Evolutionary conservation across 2,329 filamentous ascomycete genomes (phyloP).

Genomic region (Fusarium sp.): DNA sequence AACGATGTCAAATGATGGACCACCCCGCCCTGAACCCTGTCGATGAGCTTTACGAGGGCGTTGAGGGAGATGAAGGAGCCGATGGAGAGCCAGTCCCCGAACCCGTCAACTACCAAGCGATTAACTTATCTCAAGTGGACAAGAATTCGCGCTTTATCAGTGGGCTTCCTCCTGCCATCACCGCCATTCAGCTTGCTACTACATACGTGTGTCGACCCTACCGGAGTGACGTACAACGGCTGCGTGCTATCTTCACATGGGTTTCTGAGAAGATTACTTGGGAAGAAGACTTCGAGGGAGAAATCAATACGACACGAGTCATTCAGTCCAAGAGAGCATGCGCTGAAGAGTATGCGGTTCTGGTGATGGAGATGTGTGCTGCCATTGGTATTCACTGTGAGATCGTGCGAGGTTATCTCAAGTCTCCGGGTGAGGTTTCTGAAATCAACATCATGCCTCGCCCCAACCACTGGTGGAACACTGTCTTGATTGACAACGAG

Average conservation of each 20-base stretch:
- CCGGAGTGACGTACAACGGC: slow-evolving; percentile 89
- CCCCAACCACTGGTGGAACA: slow-evolving; percentile 98
- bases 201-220: slow-evolving; percentile 95
- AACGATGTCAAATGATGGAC: slow-evolving; percentile 95
- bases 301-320: slow-evolving; percentile 83
- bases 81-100: slow-evolving; percentile 86
- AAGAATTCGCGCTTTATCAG: slow-evolving; percentile 94
- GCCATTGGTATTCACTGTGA: slow-evolving; percentile 91
- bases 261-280: slow-evolving; percentile 93
- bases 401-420: slow-evolving; percentile 88
- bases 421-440: slow-evolving; percentile 83
- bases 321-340: slow-evolving; percentile 86
- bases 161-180: slow-evolving; percentile 83
- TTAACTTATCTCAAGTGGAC: slow-evolving; percentile 89
- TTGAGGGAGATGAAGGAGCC: slow-evolving; percentile 89
- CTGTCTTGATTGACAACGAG: slow-evolving; percentile 89
- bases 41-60: slow-evolving; percentile 84
- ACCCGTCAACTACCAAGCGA: slow-evolving; percentile 80
- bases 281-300: slow-evolving; percentile 94
- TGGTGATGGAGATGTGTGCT: slow-evolving; percentile 93
- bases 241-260: slow-evolving; percentile 97
- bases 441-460: slow-evolving; percentile 86
- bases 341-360: slow-evolving; percentile 86
- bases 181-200: slow-evolving; percentile 83
- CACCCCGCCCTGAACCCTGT: slow-evolving; percentile 88